phyloP scores from a whole-genome alignment of 352 stramenopile species.

The Phytophthora tentaculata region DNA sequence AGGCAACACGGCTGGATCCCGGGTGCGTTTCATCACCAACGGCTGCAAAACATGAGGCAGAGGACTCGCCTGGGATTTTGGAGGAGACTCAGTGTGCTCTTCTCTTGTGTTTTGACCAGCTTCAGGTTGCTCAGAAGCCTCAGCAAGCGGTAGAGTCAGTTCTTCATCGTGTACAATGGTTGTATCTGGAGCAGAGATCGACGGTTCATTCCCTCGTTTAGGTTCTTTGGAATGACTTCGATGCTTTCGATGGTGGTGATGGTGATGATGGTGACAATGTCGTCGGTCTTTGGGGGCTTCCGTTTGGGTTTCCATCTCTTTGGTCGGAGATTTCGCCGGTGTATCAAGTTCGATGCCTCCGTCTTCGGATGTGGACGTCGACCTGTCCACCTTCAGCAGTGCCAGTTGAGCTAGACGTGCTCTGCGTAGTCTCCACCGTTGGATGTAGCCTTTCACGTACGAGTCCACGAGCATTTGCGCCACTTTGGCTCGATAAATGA shows the following conservation, averaged over 20 bases:
- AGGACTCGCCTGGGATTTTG: neutral
- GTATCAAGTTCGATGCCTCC: neutral
- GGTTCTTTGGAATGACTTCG: conserved; percentile 18
- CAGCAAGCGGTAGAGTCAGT: neutral
- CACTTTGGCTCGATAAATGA: conserved; percentile 81
- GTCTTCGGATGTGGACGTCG: conserved; percentile 26
- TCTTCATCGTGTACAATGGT: neutral
- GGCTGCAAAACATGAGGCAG: conserved; percentile 24
- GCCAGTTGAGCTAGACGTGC: conserved; percentile 22
- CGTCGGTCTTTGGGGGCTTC: conserved; percentile 11
- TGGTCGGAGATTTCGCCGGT: conserved; percentile 19
- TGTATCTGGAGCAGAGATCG: neutral
- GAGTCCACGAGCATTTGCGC: conserved; percentile 80
- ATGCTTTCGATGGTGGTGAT: conserved; percentile 31
- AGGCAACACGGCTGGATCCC: conserved; percentile 9
- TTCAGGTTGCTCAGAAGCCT: conserved; percentile 1
- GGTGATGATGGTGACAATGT: conserved; percentile 21
- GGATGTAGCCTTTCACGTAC: conserved; percentile 66
- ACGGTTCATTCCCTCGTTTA: neutral
- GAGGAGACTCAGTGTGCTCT: neutral
- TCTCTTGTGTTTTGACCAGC: conserved; percentile 8
- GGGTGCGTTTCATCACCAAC: conserved; percentile 24
- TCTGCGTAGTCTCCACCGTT: conserved; percentile 55
- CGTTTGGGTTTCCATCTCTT: conserved; percentile 39
- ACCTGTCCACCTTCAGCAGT: conserved; percentile 23